Evolutionary conservation across 305 asterid genomes (phyloP), one percentile per base, ranked within the genome.

Genomic region (Fraxinus angustifolia): DNA sequence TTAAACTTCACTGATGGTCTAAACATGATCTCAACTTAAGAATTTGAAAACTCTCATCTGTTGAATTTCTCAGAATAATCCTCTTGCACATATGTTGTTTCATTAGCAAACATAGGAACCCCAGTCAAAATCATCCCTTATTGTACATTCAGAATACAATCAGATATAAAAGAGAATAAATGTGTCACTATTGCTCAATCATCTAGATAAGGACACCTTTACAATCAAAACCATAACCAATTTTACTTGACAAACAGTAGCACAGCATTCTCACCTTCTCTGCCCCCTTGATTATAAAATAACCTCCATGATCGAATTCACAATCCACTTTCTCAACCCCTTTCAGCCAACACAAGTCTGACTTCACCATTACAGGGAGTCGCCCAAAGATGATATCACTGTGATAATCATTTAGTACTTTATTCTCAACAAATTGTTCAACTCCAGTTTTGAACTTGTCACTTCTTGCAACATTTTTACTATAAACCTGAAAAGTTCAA

Each of bases 241-340:
- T 31, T 11, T 11, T 28, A 68, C 74, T 2, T 16, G 36, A 67
- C 28, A 75, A 80, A 45, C 56, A 65, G 34, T 77, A 77, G 58
- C 23, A 79, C 45, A 28, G 40, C 76, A 78, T 42, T 79, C 82
- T 86, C 79, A 96, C 99, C 98, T 96, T 96, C 88, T 94, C 98
- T 26, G 98, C 98, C 67, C 99, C 99, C 91, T 96, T 96, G 86
- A 96, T 86, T 8, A 96, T 85, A 81, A 96, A 96, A 83, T 94
- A 96, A 38, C 99, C 99, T 78, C 99, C 99, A 35, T 92, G 87
- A 50, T 94, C 99, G 78, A 92, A 93, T n/a, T 92, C 97, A 75
- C 98, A 96, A 76, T 96, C 98, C 83, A 34, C 82, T 85, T 91
- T 87, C 38, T 90, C 88, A 2, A 14, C 73, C 68, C 48, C 83